Evolutionary conservation across 2,329 filamentous ascomycete species (phyloP).

Genomic region (Scedosporium minutisporum): DNA sequence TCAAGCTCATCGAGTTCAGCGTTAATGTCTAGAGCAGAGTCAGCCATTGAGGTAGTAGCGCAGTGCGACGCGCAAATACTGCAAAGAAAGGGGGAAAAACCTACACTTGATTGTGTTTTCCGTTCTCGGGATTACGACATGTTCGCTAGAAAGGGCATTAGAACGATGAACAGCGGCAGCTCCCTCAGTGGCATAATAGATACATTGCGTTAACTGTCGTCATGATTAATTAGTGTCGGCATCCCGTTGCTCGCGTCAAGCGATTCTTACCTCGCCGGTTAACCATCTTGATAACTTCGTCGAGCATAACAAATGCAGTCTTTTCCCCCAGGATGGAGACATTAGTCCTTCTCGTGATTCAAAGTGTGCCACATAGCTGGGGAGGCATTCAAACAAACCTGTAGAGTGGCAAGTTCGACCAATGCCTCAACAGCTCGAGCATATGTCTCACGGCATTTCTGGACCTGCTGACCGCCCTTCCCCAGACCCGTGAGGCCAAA

Average conservation of each 20-base stretch:
- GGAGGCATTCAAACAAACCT: conserved; percentile 34
- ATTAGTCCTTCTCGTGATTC: not conserved
- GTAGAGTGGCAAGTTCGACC: conserved; percentile 87
- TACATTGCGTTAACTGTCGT: conserved; percentile 80
- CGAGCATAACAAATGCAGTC: conserved; percentile 94
- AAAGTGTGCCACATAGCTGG: not conserved
- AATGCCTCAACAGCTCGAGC: conserved; percentile 90
- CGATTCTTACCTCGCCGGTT: conserved; percentile 69
- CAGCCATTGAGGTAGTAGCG: not conserved
- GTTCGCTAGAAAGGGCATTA: conserved; percentile 46
- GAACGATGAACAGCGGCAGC: conserved; percentile 6
- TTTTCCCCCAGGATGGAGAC: conserved; percentile 17
- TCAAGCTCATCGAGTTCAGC: conserved; percentile 96
- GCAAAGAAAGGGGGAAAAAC: conserved; percentile 14
- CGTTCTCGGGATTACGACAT: conserved; percentile 93
- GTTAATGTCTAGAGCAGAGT: conserved; percentile 67
- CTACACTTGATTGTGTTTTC: conserved; percentile 98
- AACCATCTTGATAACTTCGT: conserved; percentile 98
- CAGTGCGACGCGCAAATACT: not conserved
- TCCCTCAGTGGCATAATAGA: conserved; percentile 16
- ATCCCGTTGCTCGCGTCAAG: not conserved
- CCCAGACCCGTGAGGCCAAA: conserved; percentile 93
- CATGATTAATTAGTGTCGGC: conserved; percentile 13
- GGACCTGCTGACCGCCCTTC: conserved; percentile 94
- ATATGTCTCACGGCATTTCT: conserved; percentile 91